Evolutionary conservation across 2,329 filamentous ascomycete species (phyloP).

Genomic region (Neofusicoccum laricinum): DNA sequence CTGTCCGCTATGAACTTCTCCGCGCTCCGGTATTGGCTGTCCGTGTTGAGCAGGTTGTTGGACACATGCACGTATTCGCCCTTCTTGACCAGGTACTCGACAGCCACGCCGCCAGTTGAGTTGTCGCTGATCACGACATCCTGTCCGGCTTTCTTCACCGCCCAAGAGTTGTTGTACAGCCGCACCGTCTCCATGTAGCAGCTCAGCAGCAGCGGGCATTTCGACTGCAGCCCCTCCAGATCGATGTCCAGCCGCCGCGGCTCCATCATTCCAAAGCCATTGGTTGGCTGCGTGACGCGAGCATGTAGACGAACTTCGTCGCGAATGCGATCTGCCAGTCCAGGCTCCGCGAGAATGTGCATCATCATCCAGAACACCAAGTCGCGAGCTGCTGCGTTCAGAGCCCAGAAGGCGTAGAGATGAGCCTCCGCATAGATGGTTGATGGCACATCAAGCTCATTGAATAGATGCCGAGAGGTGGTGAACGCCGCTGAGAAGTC

Average conservation of each 20-base stretch:
- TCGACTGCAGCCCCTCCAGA: conserved; percentile 28
- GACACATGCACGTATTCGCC: conserved; percentile 36
- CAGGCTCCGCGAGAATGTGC: conserved; percentile 27
- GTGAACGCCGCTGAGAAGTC: conserved; percentile 32
- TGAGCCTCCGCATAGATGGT: conserved; percentile 36
- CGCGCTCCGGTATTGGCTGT: conserved; percentile 19
- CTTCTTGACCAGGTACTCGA: conserved; percentile 30
- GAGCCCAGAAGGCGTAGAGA: conserved; percentile 53
- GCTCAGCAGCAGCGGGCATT: conserved; percentile 37
- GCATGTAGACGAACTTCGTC: conserved; percentile 34
- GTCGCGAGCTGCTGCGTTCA: conserved; percentile 48
- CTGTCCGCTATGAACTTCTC: conserved; percentile 22
- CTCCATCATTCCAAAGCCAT: conserved; percentile 31
- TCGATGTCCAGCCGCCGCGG: conserved; percentile 32
- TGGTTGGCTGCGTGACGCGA: conserved; percentile 26
- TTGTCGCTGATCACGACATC: conserved; percentile 37
- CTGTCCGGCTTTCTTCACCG: conserved; percentile 31
- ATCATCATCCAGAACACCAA: conserved; percentile 42
- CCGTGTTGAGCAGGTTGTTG: conserved; percentile 36
- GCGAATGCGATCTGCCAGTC: conserved; percentile 28
- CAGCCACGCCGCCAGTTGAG: conserved; percentile 17
- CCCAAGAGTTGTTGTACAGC: conserved; percentile 35
- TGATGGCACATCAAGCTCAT: conserved; percentile 17
- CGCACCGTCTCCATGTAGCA: conserved; percentile 37
- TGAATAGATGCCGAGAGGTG: conserved; percentile 22